Conservation (phyloP, 2,329 filamentous ascomycete genomes). For the Colletotrichum somersetense region DNA sequence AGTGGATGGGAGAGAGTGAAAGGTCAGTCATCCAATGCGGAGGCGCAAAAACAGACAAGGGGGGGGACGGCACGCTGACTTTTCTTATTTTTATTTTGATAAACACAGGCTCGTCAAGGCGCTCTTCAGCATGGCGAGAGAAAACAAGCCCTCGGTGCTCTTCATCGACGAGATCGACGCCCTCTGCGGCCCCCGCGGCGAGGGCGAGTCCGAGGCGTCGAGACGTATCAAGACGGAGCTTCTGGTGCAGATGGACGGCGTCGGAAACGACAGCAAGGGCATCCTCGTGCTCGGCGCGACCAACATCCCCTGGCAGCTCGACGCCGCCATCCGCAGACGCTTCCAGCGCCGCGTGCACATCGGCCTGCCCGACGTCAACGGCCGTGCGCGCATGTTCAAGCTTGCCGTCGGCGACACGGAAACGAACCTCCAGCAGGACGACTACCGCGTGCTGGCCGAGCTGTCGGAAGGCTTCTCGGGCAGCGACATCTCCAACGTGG, state of each 20-base stretch:
- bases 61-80: background rate
- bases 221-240: constrained; percentile 98
- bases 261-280: constrained; percentile 93
- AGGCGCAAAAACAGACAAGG: background rate
- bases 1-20: constrained; percentile 99
- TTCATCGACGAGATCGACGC: constrained; percentile 99
- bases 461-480: constrained; percentile 95
- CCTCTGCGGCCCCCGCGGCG: constrained; percentile 89
- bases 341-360: constrained; percentile 98
- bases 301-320: constrained; percentile 98
- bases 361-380: constrained; percentile 86
- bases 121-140: constrained; percentile 96
- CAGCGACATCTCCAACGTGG: constrained; percentile 94
- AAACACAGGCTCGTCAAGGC: constrained; percentile 86
- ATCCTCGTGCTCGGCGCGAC: constrained; percentile 96
- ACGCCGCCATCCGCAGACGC: constrained; percentile 93
- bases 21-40: constrained; percentile 66
- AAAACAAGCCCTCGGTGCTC: constrained; percentile 98
- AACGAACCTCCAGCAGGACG: constrained; percentile 81
- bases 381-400: constrained; percentile 95
- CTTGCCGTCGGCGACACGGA: constrained; percentile 93
- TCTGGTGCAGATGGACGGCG: constrained; percentile 98
- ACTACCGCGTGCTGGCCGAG: constrained; percentile 84
- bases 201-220: constrained; percentile 98
- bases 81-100: background rate